A percentile compares a stretch with the other conserved stretches of the same genome.
Conservation (phyloP, 495 filamentous ascomycete genomes). For the Lasiosphaeriaceae sp. region DNA sequence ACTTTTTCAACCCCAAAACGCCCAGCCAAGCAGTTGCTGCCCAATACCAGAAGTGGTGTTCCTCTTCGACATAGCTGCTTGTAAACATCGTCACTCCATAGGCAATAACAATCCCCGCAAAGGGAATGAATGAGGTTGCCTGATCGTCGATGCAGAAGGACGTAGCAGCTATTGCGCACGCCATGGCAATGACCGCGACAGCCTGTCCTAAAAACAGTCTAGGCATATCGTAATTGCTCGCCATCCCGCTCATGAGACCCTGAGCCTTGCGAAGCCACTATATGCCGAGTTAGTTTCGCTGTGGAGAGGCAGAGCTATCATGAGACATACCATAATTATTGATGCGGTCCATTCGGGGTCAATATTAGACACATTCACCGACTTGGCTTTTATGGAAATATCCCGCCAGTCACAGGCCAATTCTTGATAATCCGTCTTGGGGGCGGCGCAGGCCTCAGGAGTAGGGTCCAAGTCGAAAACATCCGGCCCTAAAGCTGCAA, state of each 20-base stretch:
- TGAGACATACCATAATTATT: conserved; percentile 26
- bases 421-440: conserved; percentile 48
- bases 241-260: conserved; percentile 72
- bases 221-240: conserved; percentile 81
- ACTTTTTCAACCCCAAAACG: conserved; percentile 56
- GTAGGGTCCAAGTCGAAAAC: conserved; percentile 42
- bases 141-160: conserved; percentile 4
- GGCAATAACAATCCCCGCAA: conserved; percentile 42
- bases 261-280: conserved; percentile 70
- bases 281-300: conserved; percentile 11
- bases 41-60: conserved; percentile 99
- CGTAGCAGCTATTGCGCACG: conserved; percentile 19
- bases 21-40: conserved; percentile 70
- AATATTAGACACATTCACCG: conserved; percentile 1
- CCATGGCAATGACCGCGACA: conserved; percentile 20
- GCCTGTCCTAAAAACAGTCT: conserved; percentile 33
- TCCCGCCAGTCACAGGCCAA: conserved; percentile 65
- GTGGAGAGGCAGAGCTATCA: neutral
- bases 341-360: conserved; percentile 22
- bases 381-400: conserved; percentile 24
- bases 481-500: conserved; percentile 60
- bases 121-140: conserved; percentile 17
- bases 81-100: conserved; percentile 95
- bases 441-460: conserved; percentile 39
- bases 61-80: conserved; percentile 95